A percentile compares a stretch with the other conserved stretches of the same genome.
phyloP scores from a whole-genome alignment of 2,329 filamentous ascomycete species.

The Cladophialophora chaetospira region DNA sequence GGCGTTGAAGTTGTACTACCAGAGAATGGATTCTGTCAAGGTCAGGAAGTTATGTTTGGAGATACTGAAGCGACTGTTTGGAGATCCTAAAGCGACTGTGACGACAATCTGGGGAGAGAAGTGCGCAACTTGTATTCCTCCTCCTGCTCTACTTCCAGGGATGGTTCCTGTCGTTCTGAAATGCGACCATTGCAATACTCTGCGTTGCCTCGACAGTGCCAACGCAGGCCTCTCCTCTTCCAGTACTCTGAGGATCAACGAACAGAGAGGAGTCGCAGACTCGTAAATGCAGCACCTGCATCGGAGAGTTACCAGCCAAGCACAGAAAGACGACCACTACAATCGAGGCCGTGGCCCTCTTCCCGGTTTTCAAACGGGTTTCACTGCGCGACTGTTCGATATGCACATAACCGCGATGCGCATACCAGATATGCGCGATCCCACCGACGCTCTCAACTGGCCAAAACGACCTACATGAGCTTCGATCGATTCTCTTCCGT shows the following conservation, averaged over 20 bases:
- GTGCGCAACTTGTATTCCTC: constrained; percentile 76
- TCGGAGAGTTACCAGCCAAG: no score
- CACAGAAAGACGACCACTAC: no score
- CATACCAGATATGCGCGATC: no score
- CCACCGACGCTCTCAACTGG: no score
- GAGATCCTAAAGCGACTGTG: constrained; percentile 67
- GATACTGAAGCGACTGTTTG: no score
- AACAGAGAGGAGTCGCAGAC: constrained; percentile 50
- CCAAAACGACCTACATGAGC: no score
- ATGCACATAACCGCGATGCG: no score
- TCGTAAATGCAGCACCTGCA: no score
- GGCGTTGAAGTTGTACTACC: constrained; percentile 86
- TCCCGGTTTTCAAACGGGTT: no score
- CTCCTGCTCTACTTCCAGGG: constrained; percentile 68
- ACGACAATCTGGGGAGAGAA: constrained; percentile 80
- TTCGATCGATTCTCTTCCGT: no score
- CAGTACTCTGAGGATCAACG: constrained; percentile 63
- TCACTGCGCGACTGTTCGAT: no score
- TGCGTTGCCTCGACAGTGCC: constrained; percentile 45
- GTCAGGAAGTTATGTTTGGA: constrained; percentile 83
- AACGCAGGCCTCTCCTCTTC: constrained; percentile 59
- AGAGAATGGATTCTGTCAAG: constrained; percentile 76
- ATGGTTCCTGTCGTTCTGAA: constrained; percentile 72
- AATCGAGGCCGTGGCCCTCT: no score
- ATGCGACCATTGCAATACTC: constrained; percentile 53